A percentile compares a stretch with the other conserved stretches of the same genome.
Conservation (phyloP, 805 yeast genomes). For the Nakazawaea molendinolei region DNA sequence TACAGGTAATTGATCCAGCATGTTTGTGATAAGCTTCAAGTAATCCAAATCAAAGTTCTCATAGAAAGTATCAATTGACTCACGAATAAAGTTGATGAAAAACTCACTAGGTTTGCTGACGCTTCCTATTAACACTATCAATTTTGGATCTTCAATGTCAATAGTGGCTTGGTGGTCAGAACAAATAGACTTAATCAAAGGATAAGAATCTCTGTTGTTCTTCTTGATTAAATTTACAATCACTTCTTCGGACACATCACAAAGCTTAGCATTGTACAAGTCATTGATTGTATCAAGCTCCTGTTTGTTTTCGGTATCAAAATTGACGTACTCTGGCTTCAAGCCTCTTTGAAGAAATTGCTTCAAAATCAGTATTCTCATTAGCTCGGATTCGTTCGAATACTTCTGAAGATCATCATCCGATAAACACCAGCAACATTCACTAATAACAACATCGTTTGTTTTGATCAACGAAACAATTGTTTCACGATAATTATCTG, state of each 20-base stretch:
- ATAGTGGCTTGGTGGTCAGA: no score
- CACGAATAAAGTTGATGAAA: no score
- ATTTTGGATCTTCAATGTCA: no score
- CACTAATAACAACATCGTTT: conserved; percentile 9
- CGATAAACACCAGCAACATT: conserved; percentile 23
- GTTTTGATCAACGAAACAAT: not conserved
- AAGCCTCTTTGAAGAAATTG: not conserved
- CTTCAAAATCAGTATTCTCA: conserved; percentile 1
- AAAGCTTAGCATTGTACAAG: not conserved
- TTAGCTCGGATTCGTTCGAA: not conserved
- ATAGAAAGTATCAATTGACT: conserved; percentile 2
- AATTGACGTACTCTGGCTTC: not conserved
- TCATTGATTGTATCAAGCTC: conserved; percentile 1
- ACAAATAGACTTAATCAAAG: conserved; percentile 2
- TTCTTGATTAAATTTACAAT: not conserved
- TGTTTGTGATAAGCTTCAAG: conserved; percentile 4
- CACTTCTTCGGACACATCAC: not conserved
- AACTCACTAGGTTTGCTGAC: no score
- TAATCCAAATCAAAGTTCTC: conserved; percentile 2
- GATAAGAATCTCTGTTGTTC: conserved; percentile 1
- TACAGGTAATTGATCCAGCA: no score
- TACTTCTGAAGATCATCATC: conserved; percentile 10
- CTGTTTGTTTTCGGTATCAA: not conserved
- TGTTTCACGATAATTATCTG: not conserved
- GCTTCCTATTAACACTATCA: no score